These are phyloP conservation scores for Falciphora oryzae DNA, from an alignment of 2,329 filamentous ascomycete species.

Conservation along the genomic window DNA sequence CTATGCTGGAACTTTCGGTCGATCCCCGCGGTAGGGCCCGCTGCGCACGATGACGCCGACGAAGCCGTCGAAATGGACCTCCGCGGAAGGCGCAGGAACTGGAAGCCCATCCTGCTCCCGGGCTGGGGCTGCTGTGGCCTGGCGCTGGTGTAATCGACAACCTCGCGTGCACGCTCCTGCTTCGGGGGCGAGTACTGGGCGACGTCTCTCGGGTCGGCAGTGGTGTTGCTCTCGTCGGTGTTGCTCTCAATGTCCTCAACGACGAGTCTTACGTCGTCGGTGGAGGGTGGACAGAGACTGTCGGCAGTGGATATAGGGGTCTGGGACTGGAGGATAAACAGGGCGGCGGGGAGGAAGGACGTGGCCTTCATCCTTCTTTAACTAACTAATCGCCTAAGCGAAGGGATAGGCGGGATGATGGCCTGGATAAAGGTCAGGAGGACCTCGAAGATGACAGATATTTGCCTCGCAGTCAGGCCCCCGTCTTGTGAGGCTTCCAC, in stretches of 20 bases:
- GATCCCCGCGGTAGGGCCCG: neutral
- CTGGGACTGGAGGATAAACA: conserved; percentile 7
- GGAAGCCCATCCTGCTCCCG: conserved; percentile 3
- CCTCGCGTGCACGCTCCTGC: neutral
- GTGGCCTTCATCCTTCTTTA: conserved; percentile 1
- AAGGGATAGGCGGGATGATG: conserved; percentile 17
- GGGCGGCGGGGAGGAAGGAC: conserved; percentile 7
- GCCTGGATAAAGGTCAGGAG: conserved; percentile 20
- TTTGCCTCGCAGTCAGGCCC: conserved; percentile 3
- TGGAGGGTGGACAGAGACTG: neutral
- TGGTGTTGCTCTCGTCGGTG: neutral
- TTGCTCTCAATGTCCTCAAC: conserved; percentile 7
- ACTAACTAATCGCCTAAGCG: conserved; percentile 13
- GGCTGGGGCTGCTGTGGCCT: neutral
- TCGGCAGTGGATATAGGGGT: neutral
- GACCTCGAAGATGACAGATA: conserved; percentile 9
- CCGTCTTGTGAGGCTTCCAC: neutral
- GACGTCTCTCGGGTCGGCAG: conserved; percentile 5
- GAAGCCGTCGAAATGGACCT: conserved; percentile 1
- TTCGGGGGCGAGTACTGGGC: neutral
- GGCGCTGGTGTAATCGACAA: neutral
- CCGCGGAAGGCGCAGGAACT: no score
- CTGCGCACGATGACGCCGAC: neutral
- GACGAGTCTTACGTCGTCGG: conserved; percentile 6
- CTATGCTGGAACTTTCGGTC: conserved; percentile 8